Conservation (phyloP, 176 grass and related monocot species). For the Raddia distichophylla region DNA sequence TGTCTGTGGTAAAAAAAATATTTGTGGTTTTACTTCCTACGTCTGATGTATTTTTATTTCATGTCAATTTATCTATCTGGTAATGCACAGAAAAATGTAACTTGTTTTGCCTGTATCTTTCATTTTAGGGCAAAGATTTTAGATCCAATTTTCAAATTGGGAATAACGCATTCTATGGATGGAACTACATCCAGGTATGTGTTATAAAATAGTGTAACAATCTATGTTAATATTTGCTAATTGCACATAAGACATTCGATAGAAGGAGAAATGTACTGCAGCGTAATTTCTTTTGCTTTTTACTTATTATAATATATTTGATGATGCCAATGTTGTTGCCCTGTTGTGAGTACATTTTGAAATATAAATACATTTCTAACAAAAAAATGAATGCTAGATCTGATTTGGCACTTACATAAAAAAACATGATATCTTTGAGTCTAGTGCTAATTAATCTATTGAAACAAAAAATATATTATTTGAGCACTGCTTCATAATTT, state of each 20-base stretch:
- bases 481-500: not conserved
- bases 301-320: not conserved
- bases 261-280: not conserved
- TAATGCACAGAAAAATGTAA: constrained; percentile 2
- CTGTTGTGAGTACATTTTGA: not conserved
- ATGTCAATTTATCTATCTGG: constrained; percentile 7
- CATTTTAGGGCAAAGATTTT: constrained; percentile 73
- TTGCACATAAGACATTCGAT: not conserved
- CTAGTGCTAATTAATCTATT: not conserved
- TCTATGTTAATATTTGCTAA: not conserved
- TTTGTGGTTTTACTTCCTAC: not conserved
- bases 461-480: not conserved
- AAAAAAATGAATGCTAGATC: not conserved
- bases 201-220: not conserved
- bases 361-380: not conserved
- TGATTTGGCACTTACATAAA: not conserved
- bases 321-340: not conserved
- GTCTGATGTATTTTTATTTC: not conserved
- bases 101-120: constrained; percentile 26
- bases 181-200: constrained; percentile 87
- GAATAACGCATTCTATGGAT: constrained; percentile 66
- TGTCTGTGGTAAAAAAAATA: constrained; percentile 9
- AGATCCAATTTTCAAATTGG: constrained; percentile 63
- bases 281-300: not conserved
- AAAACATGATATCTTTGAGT: not conserved